phyloP scores from a whole-genome alignment of 257 asterid species.

The Echites panduratus region DNA sequence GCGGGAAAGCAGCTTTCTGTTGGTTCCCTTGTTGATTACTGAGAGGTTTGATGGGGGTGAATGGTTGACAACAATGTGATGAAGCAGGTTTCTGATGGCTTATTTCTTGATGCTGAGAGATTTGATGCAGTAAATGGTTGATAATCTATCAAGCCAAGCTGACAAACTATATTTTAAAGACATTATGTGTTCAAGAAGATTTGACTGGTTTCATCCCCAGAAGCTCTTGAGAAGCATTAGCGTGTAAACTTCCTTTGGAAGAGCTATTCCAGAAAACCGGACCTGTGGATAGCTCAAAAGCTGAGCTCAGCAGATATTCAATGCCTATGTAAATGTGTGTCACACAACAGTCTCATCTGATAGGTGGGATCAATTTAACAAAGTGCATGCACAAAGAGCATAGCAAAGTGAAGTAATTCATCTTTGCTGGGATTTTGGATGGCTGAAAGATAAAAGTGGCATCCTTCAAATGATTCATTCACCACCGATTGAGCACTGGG shows the following conservation, averaged over 20 bases:
- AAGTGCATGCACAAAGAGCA: not conserved
- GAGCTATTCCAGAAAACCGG: not conserved
- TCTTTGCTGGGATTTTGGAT: not conserved
- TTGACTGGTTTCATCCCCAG: not conserved
- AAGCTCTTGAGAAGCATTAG: constrained; percentile 1
- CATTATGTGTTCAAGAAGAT: not conserved
- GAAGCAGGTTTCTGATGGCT: constrained; percentile 12
- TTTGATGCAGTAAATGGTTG: not conserved
- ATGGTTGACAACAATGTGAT: not conserved
- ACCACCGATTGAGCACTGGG: not conserved
- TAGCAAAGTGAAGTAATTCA: not conserved
- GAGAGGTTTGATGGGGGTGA: not conserved
- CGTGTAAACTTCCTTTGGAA: not conserved
- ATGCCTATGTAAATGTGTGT: not conserved
- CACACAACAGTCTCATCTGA: not conserved
- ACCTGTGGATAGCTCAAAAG: not conserved
- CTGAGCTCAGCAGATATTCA: not conserved
- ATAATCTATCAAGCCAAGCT: not conserved
- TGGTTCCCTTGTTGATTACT: not conserved
- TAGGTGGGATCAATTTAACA: not conserved
- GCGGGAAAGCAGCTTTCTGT: constrained; percentile 6
- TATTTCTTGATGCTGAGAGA: not conserved
- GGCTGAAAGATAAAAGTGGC: not conserved
- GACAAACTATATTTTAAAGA: not conserved
- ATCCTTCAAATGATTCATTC: not conserved